A percentile compares a stretch with the other conserved stretches of the same genome.
phyloP scores from a whole-genome alignment of 495 filamentous ascomycete genomes.

The Penicillium parvum region DNA sequence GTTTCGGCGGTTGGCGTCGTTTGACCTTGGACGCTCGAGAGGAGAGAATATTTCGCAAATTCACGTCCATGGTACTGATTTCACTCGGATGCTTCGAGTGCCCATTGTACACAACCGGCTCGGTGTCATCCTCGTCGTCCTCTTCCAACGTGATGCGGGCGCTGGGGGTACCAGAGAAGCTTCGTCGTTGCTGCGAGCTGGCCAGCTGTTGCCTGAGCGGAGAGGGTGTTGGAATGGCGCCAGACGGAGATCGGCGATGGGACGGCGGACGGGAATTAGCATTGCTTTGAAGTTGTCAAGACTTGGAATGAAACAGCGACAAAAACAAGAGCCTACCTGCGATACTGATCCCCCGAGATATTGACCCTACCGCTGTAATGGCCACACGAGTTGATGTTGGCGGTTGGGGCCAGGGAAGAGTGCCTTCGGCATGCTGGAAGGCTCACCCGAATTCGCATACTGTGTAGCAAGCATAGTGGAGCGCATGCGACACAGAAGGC shows the following conservation, averaged over 20 bases:
- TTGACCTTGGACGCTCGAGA: conserved; percentile 4
- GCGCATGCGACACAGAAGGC: conserved; percentile 2
- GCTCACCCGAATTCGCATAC: conserved; percentile 19
- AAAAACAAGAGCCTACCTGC: not conserved
- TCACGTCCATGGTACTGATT: not conserved
- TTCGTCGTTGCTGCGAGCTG: not conserved
- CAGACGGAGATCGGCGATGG: not conserved
- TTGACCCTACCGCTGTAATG: not conserved
- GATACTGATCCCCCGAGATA: not conserved
- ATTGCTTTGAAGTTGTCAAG: not conserved
- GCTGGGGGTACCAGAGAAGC: conserved; percentile 6
- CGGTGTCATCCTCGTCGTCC: conserved; percentile 5
- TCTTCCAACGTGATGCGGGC: conserved; percentile 12
- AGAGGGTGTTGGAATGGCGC: not conserved
- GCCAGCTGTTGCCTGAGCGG: not conserved
- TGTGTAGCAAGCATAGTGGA: conserved; percentile 22
- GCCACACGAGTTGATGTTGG: not conserved
- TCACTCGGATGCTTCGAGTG: not conserved
- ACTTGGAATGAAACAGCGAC: not conserved
- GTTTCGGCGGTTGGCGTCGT: not conserved
- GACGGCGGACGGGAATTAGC: not conserved
- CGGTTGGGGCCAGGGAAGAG: conserved; percentile 7
- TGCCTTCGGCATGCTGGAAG: conserved; percentile 20
- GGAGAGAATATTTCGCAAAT: conserved; percentile 4
- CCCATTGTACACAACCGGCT: not conserved